Evolutionary conservation across 768 basidiomycete species (phyloP).

Genomic region (Dioszegia hungarica): DNA sequence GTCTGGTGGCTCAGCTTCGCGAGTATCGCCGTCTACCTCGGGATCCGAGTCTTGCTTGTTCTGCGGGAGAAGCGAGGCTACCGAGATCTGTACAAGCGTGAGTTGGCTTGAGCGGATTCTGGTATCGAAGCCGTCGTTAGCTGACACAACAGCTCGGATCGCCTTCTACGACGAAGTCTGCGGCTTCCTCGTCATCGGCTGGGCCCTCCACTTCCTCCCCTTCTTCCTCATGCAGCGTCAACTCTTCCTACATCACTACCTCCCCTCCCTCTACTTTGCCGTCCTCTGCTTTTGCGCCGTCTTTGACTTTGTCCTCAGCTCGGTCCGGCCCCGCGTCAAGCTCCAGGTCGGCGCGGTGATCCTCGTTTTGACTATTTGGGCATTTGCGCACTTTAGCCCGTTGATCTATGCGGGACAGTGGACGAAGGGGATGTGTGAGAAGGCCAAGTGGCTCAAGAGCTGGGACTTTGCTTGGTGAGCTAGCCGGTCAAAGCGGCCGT

Average conservation of each 20-base stretch:
- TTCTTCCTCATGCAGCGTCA: constrained; percentile 98
- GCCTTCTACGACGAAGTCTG: constrained; percentile 87
- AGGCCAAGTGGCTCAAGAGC: constrained; percentile 77
- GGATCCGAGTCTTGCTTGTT: constrained; percentile 70
- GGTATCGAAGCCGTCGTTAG: neutral
- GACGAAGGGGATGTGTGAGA: constrained; percentile 73
- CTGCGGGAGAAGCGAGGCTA: constrained; percentile 86
- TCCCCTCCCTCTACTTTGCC: constrained; percentile 70
- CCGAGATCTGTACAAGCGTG: constrained; percentile 87
- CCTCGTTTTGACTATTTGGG: constrained; percentile 61
- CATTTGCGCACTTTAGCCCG: constrained; percentile 72
- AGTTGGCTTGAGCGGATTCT: constrained; percentile 38
- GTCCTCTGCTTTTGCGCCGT: constrained; percentile 64
- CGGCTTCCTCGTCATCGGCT: constrained; percentile 86
- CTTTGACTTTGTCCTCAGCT: constrained; percentile 81
- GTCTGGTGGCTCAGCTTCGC: constrained; percentile 84
- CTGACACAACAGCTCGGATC: constrained; percentile 61
- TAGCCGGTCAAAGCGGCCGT: neutral
- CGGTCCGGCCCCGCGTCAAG: constrained; percentile 67
- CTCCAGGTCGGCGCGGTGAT: constrained; percentile 75
- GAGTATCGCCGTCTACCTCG: constrained; percentile 64
- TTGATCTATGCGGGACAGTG: constrained; percentile 77
- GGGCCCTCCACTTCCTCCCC: constrained; percentile 88
- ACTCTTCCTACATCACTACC: constrained; percentile 96
- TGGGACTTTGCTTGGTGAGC: constrained; percentile 87